Conservation (phyloP, 768 basidiomycete genomes). For the Lactarius deliciosus region DNA sequence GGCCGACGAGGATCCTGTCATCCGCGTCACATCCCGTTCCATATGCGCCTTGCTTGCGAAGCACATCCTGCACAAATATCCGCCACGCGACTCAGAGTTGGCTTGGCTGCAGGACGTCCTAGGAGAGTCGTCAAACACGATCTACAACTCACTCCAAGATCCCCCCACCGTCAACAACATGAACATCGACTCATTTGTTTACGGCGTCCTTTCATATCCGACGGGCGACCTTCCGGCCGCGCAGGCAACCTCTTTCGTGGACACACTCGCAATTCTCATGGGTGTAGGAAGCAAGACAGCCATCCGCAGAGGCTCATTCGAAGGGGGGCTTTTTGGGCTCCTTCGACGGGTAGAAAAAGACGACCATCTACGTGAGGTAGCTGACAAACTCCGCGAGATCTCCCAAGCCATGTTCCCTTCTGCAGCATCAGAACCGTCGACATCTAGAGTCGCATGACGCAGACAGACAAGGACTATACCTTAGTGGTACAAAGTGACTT, state of each 20-base stretch:
- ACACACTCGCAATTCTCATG: constrained; percentile 17
- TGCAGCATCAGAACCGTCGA: background rate
- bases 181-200: constrained; percentile 1
- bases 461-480: background rate
- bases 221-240: background rate
- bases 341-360: constrained; percentile 1
- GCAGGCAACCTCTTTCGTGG: background rate
- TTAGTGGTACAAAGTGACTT: background rate
- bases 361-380: constrained; percentile 35
- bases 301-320: background rate
- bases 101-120: background rate
- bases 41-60: background rate
- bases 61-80: background rate
- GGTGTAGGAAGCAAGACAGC: background rate
- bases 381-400: background rate
- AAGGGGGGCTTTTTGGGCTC: background rate
- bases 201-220: background rate
- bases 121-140: background rate
- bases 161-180: background rate
- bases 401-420: background rate
- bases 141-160: background rate
- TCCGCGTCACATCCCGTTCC: background rate
- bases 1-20: background rate
- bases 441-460: background rate
- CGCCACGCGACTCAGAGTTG: background rate